Conservation (phyloP, 345 rosid genomes). For the Aurinia saxatilis region DNA sequence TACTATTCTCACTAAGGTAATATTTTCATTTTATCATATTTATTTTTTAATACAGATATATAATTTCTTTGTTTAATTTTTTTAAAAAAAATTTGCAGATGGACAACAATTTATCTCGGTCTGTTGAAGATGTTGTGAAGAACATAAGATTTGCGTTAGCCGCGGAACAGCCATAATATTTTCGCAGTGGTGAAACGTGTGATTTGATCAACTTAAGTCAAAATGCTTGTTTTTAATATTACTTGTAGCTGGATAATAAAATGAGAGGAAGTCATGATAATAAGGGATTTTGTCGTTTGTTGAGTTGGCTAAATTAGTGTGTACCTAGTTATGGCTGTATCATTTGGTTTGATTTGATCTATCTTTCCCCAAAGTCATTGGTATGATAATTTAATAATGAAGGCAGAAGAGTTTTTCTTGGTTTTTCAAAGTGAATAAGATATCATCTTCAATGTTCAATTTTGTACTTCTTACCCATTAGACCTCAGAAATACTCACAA, state of each 20-base stretch:
- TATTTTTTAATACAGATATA: not conserved
- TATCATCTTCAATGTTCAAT: no score
- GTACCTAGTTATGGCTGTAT: no score
- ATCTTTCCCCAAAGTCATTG: no score
- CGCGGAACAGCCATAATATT: not conserved
- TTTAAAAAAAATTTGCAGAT: constrained; percentile 21
- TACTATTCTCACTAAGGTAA: constrained; percentile 60
- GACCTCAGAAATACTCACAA: no score
- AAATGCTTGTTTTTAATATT: not conserved
- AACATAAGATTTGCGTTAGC: constrained; percentile 24
- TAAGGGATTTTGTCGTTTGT: constrained; percentile 4
- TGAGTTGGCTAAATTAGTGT: constrained; percentile 6
- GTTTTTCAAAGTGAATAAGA: no score
- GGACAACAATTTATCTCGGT: constrained; percentile 15
- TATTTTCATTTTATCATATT: not conserved
- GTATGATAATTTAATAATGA: no score
- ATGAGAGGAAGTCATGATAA: not conserved
- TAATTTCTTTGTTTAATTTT: not conserved
- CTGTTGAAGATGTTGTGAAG: constrained; percentile 29
- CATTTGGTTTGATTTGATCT: no score
- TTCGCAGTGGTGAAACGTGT: not conserved
- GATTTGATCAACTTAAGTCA: not conserved
- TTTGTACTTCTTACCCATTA: no score
- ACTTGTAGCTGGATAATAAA: constrained; percentile 8
- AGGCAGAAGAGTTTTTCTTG: no score